phyloP scores from a whole-genome alignment of 2,329 filamentous ascomycete species.

The Microascus cirrosus region DNA sequence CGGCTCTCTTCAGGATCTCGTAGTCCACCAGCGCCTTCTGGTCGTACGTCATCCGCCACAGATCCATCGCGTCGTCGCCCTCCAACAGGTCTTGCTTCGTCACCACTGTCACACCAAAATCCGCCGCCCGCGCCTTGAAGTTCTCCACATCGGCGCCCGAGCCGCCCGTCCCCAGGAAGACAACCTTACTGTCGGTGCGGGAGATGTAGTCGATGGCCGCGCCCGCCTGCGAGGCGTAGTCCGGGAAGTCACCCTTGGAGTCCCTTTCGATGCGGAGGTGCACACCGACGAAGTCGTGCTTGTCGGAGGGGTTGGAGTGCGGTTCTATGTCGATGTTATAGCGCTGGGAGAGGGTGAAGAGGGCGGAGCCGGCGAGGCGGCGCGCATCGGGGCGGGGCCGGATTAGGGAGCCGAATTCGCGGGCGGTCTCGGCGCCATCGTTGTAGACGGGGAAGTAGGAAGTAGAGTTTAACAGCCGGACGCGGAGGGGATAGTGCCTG shows the following conservation, averaged over 20 bases:
- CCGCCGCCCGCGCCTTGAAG: slow-evolving; percentile 23
- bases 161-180: slow-evolving; percentile 32
- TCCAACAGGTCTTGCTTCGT: slow-evolving; percentile 30
- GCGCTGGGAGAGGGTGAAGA: slow-evolving; percentile 19
- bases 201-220: slow-evolving; percentile 18
- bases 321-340: slow-evolving; percentile 15
- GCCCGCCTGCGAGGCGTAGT: slow-evolving; percentile 19
- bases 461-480: slow-evolving; percentile 16
- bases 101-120: slow-evolving; percentile 24
- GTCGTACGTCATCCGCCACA: slow-evolving; percentile 30
- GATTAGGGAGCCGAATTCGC: slow-evolving; percentile 25
- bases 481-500: slow-evolving; percentile 19
- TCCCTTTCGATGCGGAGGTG: slow-evolving; percentile 24
- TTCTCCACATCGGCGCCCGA: slow-evolving; percentile 18
- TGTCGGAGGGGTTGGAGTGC: slow-evolving; percentile 10
- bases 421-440: slow-evolving; percentile 16
- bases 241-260: slow-evolving; percentile 13
- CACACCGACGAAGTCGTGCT: slow-evolving; percentile 18
- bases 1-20: slow-evolving; percentile 32
- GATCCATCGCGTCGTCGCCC: slow-evolving; percentile 17
- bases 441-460: slow-evolving; percentile 19
- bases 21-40: slow-evolving; percentile 39
- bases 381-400: slow-evolving; percentile 21
- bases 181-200: slow-evolving; percentile 15
- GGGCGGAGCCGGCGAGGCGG: slow-evolving; percentile 19